Percentiles rank a stretch among this genome's conserved stretches.
phyloP scores from a whole-genome alignment of 106 monocot species.

The Cymbidium sinense region DNA sequence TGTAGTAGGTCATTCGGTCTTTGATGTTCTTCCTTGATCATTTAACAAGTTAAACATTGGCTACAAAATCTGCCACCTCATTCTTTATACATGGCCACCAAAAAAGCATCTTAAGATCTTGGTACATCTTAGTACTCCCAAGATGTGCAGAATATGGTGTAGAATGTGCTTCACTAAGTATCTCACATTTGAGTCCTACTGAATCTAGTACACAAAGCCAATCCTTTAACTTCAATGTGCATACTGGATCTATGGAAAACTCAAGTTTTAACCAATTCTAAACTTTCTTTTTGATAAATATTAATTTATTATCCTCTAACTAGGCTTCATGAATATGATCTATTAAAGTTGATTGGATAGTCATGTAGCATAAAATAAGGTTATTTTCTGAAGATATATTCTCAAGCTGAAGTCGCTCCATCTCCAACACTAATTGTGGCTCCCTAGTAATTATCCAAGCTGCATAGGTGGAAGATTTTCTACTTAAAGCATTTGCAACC shows the following conservation, averaged over 20 bases:
- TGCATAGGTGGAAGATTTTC: neutral
- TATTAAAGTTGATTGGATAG: neutral
- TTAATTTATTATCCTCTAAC: neutral
- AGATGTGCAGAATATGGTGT: neutral
- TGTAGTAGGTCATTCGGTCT: neutral
- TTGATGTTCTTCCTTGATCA: neutral
- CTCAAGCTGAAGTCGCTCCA: neutral
- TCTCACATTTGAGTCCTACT: neutral
- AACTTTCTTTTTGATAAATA: neutral
- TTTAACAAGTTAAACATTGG: neutral
- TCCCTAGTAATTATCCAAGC: neutral
- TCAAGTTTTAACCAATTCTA: neutral
- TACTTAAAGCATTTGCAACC: neutral
- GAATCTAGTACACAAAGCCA: neutral
- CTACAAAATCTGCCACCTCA: neutral
- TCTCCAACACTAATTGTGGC: neutral
- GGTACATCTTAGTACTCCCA: neutral
- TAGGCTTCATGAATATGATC: neutral
- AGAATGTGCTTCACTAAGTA: neutral
- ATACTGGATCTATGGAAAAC: neutral
- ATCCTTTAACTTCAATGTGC: neutral
- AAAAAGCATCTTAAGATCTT: neutral
- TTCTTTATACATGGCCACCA: neutral
- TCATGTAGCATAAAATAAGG: neutral
- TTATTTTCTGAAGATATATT: neutral